Conservation (phyloP, 2,329 filamentous ascomycete species). For the Cytospora piceicola region DNA sequence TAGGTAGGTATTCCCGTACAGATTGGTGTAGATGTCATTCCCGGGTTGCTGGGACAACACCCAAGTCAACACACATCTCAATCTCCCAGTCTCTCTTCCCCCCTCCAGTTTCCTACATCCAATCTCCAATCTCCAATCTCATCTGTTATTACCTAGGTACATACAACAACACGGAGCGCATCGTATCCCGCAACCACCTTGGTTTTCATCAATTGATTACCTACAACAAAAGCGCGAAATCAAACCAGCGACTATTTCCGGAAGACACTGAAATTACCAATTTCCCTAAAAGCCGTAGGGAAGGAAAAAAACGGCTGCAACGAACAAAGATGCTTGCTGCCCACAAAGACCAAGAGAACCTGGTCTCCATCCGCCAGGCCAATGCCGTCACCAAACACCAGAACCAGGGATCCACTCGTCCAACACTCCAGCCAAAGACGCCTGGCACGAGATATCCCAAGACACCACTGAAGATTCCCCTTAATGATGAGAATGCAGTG, state of each 20-base stretch:
- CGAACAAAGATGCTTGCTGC: slow-evolving; percentile 69
- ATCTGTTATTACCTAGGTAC: neutral
- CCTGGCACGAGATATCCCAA: slow-evolving; percentile 77
- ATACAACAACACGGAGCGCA: slow-evolving; percentile 11
- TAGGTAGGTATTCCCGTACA: neutral
- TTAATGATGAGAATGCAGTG: slow-evolving; percentile 85
- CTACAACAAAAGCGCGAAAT: slow-evolving; percentile 19
- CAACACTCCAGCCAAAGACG: slow-evolving; percentile 69
- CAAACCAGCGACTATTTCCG: slow-evolving; percentile 29
- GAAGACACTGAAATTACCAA: slow-evolving; percentile 28
- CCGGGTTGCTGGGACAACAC: slow-evolving; percentile 30
- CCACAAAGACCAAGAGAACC: slow-evolving; percentile 81
- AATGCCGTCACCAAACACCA: slow-evolving; percentile 70
- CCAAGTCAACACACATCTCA: slow-evolving; percentile 20
- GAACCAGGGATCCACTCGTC: slow-evolving; percentile 34
- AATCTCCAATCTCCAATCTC: neutral
- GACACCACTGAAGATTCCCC: slow-evolving; percentile 76
- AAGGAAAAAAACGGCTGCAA: neutral
- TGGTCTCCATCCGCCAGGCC: slow-evolving; percentile 75
- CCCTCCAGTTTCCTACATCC: slow-evolving; percentile 6
- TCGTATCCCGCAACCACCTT: slow-evolving; percentile 12
- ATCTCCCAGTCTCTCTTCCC: slow-evolving; percentile 3
- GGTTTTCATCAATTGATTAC: slow-evolving; percentile 15
- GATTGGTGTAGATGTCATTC: neutral
- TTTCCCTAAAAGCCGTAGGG: slow-evolving; percentile 12